Evolutionary conservation across 2,329 filamentous ascomycete species (phyloP), one percentile per base, ranked within the genome.

Genomic region (Calonectria crousiana): DNA sequence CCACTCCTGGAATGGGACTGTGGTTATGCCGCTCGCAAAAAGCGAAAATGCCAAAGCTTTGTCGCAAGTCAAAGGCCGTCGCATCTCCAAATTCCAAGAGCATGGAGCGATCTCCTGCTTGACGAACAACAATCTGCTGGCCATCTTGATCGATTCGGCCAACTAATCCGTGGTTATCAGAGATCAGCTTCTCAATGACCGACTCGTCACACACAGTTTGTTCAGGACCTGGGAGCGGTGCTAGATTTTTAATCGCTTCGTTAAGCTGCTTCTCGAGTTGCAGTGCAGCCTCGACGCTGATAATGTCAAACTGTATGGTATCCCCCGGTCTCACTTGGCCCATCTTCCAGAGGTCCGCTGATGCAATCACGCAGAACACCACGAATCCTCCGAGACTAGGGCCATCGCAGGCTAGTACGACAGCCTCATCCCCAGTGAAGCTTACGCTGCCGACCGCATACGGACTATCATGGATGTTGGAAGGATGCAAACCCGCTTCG

Each of bases 361-460:
- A 81, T 6, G 82, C 82, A 6, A 87, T 81, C 0, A 84, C 83
- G 26, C 82, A 85, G 32, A 84, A 84, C 0, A 85, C 84, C 3
- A 87, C 80, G 28, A 87, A 86, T 0, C 86, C 86, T 20, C 85
- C 86, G 0, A 87, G 82, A 41, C 84, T 85, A 0, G 86, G 86
- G 0, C 85, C 85, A 73, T 88, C 86, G 9, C 80, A 81, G 0
- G 83, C 78, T 8, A 87, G 76, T 3, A 87, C 80, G 2, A 87
- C 84, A 2, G 84, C 82, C 38, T 85, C 84, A 36, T 87, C 85
- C 0, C 86, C 86, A 0, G 85, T 87, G 72, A 86, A 87, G 77
- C 84, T 87, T 6, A 87, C 79, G 36, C 85, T 84, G 2, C 86
- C 86, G 6, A 85, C 80, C 0, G 85, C 84, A 72, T 86, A 86